Evolutionary conservation across 192 early-diverging fungal species (phyloP), one percentile per base, ranked within the genome.

Genomic region (Diversispora eburnea): DNA sequence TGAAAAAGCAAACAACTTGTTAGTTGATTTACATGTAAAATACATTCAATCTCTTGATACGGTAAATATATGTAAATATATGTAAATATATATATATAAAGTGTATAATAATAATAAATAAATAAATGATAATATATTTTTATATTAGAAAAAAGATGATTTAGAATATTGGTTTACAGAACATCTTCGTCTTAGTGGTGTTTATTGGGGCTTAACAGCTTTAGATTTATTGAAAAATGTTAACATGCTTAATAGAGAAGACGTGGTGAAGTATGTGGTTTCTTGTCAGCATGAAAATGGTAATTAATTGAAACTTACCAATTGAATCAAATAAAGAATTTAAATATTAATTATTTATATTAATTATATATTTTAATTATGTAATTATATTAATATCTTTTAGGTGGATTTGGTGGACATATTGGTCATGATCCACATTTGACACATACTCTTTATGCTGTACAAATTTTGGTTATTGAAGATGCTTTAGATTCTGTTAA

Each of bases 121-220:
- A 54, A 19, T 22, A 48, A 12, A 19, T 0, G 7, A 33, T n/a
- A n/a, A n/a, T n/a, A n/a, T 47, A 55, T 33, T 52, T 49, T 63
- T 67, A 25, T 43, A 45, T 10, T 78, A 94, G 90, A 86, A 89
- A 76, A 90, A 92, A 55, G 91, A 95, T 70, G 88, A 88, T 45
- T 83, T 98, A 12, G 95, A 97, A 72, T 98, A 97, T 80, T 96
- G 94, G 95, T 79, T 93, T 61, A 89, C 91, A 6, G 95, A 96
- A 72, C 95, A 97, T 66, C 81, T 98, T 9, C 90, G 94, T 0
- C 76, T 98, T 17, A 95, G 91, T 73, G 97, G 94, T 33, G 83
- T 98, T 25, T 98, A 97, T 74, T 97, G 97, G 97, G 95, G 95
- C 0, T 76, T 95, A 0, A 95, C 94, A 0, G 88, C 95, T 0